Evolutionary conservation across 345 rosid species (phyloP).

Genomic region (Hypericum androsaemum): DNA sequence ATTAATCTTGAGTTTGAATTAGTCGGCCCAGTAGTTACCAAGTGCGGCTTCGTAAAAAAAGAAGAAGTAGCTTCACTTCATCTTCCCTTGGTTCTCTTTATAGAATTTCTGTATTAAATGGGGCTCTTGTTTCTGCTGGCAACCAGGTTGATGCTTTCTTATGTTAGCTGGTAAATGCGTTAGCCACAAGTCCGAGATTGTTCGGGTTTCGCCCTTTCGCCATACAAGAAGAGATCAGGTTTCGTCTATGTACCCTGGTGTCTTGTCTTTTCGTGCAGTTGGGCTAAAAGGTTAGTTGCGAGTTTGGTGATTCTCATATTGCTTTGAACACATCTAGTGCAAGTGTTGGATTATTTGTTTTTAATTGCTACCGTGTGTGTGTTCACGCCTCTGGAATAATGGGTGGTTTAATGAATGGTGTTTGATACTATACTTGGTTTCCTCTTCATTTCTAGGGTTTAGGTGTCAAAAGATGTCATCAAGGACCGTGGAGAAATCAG

Average conservation of each 20-base stretch:
- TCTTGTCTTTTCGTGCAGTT: conserved; percentile 15
- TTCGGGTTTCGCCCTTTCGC: conserved; percentile 23
- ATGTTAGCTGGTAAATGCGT: conserved; percentile 18
- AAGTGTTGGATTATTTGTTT: too few relatives aligned
- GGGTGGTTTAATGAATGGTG: not conserved
- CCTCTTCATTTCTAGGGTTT: conserved; percentile 29
- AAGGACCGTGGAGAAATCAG: conserved; percentile 27
- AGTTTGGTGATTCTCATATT: not conserved
- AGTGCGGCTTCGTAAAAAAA: too few relatives aligned
- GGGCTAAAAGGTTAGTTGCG: conserved; percentile 10
- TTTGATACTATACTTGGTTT: conserved; percentile 14
- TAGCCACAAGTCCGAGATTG: conserved; percentile 22
- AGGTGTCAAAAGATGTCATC: conserved; percentile 29
- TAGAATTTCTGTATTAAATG: too few relatives aligned
- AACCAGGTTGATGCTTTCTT: conserved; percentile 17
- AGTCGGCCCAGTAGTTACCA: too few relatives aligned
- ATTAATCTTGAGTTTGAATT: too few relatives aligned
- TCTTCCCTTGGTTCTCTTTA: too few relatives aligned
- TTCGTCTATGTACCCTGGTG: conserved; percentile 11
- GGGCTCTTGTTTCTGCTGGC: too few relatives aligned
- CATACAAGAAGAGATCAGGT: conserved; percentile 14
- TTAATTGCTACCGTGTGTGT: too few relatives aligned
- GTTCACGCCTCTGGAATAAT: not conserved
- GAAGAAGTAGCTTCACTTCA: too few relatives aligned
- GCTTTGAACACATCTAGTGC: too few relatives aligned